These are phyloP conservation scores for Exophiala oligosperma DNA, from an alignment of 2,329 filamentous ascomycete genomes.

Conservation along the genomic window DNA sequence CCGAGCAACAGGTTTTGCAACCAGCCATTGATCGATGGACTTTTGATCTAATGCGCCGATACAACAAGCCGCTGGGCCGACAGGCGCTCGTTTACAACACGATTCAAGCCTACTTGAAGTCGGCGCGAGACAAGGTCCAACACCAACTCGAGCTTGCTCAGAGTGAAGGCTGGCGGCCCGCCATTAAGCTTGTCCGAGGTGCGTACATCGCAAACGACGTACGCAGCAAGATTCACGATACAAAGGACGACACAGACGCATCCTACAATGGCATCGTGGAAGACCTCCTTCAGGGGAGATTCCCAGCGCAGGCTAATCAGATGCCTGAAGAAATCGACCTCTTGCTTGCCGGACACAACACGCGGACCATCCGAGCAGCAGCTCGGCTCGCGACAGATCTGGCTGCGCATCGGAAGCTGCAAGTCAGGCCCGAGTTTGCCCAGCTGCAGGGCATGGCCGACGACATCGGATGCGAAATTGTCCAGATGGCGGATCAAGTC, in stretches of 20 bases:
- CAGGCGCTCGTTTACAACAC: slow-evolving; percentile 50
- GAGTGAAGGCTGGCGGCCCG: slow-evolving; percentile 50
- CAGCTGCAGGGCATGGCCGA: slow-evolving; percentile 94
- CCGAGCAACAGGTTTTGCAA: slow-evolving; percentile 56
- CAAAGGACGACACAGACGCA: slow-evolving; percentile 48
- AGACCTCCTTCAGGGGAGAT: slow-evolving; percentile 51
- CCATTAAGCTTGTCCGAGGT: slow-evolving; percentile 55
- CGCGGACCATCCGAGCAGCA: slow-evolving; percentile 53
- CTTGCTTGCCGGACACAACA: slow-evolving; percentile 62
- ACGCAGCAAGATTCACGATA: slow-evolving; percentile 46
- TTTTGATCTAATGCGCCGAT: slow-evolving; percentile 54
- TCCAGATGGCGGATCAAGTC: slow-evolving; percentile 32
- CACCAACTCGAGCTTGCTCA: slow-evolving; percentile 48
- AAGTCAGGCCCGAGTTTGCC: slow-evolving; percentile 64
- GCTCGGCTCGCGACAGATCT: slow-evolving; percentile 48
- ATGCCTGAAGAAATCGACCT: slow-evolving; percentile 49
- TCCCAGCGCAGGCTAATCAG: slow-evolving; percentile 37
- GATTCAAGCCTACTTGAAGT: slow-evolving; percentile 55
- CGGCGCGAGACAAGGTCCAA: slow-evolving; percentile 46
- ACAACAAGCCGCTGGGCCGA: slow-evolving; percentile 46
- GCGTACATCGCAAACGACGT: slow-evolving; percentile 54
- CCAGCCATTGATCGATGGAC: slow-evolving; percentile 54
- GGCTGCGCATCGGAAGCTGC: slow-evolving; percentile 44
- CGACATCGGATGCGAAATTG: slow-evolving; percentile 70
- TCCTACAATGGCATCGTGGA: slow-evolving; percentile 60